phyloP scores from a whole-genome alignment of 2,329 filamentous ascomycete genomes.

The Atkinsonella texensis region DNA sequence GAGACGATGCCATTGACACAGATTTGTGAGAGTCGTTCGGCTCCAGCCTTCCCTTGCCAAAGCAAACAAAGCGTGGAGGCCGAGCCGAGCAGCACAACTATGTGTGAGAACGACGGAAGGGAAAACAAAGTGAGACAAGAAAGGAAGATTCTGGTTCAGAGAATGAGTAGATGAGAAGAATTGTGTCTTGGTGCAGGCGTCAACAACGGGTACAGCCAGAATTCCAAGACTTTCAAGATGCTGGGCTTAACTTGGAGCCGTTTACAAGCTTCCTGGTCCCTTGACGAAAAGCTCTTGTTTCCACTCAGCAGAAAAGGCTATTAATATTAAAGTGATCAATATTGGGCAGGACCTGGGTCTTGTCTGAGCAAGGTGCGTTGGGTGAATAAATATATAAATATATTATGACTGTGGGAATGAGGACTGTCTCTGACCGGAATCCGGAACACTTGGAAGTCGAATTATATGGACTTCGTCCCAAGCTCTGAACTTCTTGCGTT shows the following conservation, averaged over 20 bases:
- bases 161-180: not conserved
- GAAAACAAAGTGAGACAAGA: not conserved
- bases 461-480: not conserved
- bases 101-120: not conserved
- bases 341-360: not conserved
- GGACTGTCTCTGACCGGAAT: not conserved
- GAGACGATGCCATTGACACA: conserved; percentile 5
- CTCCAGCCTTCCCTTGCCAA: not conserved
- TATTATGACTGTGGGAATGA: not conserved
- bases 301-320: not conserved
- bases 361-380: not conserved
- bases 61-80: conserved; percentile 1
- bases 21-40: not conserved
- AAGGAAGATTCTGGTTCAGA: not conserved
- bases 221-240: not conserved
- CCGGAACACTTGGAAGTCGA: not conserved
- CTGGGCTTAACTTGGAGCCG: too few relatives aligned
- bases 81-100: not conserved
- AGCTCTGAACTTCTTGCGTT: not conserved
- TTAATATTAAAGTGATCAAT: not conserved
- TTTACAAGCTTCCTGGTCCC: not conserved
- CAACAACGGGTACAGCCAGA: not conserved
- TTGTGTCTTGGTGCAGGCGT: not conserved
- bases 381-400: not conserved
- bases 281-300: not conserved